These are phyloP conservation scores for Lepraria neglecta DNA, from an alignment of 495 filamentous ascomycete species.

Conservation along the genomic window DNA sequence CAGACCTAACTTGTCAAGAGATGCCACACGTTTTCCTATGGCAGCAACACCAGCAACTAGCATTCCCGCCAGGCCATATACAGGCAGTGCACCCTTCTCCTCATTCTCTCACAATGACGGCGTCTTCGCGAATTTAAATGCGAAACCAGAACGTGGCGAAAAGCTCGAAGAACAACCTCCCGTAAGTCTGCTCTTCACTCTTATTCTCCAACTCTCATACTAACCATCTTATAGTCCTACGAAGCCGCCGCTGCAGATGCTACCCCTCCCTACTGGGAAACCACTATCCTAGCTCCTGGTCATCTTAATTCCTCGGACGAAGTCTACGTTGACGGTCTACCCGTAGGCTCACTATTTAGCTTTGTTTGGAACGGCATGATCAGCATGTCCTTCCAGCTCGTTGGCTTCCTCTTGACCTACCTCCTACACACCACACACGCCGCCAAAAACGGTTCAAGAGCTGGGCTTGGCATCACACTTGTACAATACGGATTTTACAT, in stretches of 20 bases:
- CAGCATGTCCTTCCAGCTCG: conserved; percentile 93
- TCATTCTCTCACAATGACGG: conserved; percentile 61
- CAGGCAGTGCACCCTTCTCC: conserved; percentile 15
- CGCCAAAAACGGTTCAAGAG: conserved; percentile 92
- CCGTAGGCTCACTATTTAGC: conserved; percentile 89
- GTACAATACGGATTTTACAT: conserved; percentile 95
- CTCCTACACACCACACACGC: conserved; percentile 96
- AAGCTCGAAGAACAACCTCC: conserved; percentile 85
- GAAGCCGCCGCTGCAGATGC: conserved; percentile 97
- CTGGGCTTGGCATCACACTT: conserved; percentile 90
- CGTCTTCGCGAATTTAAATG: conserved; percentile 90
- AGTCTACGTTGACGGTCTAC: conserved; percentile 92
- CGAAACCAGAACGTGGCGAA: conserved; percentile 81
- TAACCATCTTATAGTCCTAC: conserved; percentile 64
- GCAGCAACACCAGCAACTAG: conserved; percentile 37
- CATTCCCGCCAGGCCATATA: conserved; percentile 8
- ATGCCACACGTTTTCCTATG: conserved; percentile 47
- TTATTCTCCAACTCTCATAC: conserved; percentile 17
- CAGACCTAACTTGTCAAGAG: conserved; percentile 36
- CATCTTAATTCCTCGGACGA: conserved; percentile 68
- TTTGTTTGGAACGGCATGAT: conserved; percentile 99
- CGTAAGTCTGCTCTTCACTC: conserved; percentile 46
- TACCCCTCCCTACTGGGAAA: conserved; percentile 97
- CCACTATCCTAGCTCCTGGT: conserved; percentile 90
- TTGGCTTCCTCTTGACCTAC: conserved; percentile 96